These are phyloP conservation scores for Sarocladiaceae sp. DNA, from an alignment of 2,329 filamentous ascomycete species.

Conservation along the genomic window DNA sequence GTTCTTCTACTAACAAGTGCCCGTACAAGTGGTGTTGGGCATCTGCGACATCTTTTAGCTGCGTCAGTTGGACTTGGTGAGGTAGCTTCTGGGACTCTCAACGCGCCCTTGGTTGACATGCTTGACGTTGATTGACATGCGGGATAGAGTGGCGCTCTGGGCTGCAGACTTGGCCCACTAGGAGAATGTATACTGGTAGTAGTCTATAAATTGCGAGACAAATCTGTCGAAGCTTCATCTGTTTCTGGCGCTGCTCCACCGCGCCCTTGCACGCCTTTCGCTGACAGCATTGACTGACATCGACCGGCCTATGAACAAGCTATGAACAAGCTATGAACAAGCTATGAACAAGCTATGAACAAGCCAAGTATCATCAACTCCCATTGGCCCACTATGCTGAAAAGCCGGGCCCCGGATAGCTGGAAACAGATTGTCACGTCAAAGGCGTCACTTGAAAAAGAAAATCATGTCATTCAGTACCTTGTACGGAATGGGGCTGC, in stretches of 20 bases:
- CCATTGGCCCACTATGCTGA: too few relatives aligned
- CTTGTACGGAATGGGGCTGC: too few relatives aligned
- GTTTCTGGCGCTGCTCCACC: neutral
- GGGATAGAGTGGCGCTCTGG: neutral
- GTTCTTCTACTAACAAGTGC: neutral
- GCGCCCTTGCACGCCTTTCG: neutral
- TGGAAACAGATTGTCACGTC: too few relatives aligned
- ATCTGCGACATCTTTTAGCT: conserved; percentile 2
- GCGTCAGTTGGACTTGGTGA: neutral
- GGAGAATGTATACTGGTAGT: neutral
- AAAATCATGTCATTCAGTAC: too few relatives aligned
- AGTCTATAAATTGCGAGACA: neutral
- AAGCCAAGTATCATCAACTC: too few relatives aligned
- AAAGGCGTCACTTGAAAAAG: too few relatives aligned
- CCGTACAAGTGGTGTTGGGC: conserved; percentile 1
- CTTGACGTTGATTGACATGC: conserved; percentile 3
- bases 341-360: too few relatives aligned
- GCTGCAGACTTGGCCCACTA: neutral
- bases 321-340: too few relatives aligned
- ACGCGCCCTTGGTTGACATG: conserved; percentile 1
- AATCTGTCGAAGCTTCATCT: neutral
- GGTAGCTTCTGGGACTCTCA: neutral
- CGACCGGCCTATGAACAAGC: too few relatives aligned
- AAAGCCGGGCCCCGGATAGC: too few relatives aligned
- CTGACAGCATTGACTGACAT: neutral